Base-by-base conservation (phyloP, 495 filamentous ascomycete genomes). In the Penicillium bovifimosum region DNA sequence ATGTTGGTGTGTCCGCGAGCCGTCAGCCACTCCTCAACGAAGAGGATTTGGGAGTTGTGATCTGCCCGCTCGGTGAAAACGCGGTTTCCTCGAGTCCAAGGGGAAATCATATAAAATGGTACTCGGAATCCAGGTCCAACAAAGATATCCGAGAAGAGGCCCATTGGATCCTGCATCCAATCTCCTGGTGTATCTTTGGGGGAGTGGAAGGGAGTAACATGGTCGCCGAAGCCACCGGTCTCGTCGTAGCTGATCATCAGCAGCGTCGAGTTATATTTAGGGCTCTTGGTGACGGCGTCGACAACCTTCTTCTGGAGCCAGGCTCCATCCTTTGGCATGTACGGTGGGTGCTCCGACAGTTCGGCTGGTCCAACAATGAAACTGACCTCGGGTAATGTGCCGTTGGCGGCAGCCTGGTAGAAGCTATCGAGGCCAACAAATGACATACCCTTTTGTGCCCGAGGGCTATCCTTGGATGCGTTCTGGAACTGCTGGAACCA, bases 41-140 rank as follows among this genome's bases (percentile, higher is more conserved):
- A 82, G 40, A 77, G 57, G 31, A 82, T 79, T 58, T 80, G 79
- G 4, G 76, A 80, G 62, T 76, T 80, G 58, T 82, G 79, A 58
- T 82, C 79, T 31, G 74, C 73, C 28, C 76, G 71, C 62, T 80
- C 79, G 17, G 75, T 77, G 60, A 80, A 80, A 4, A 82, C 77
- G 9, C 72, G 68, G 47, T 68, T 72, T 41, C 77, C 77, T 27
- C 79, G 74, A 13, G 79, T 80, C 79, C 79, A 82, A 0, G 79
- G 79, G 0, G 75, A 78, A 49, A 82, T 61, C 61, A 82, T 79
- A 60, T 76, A 76, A 58, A 80, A 79, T 0, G 79, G 79, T 6
- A 80, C 67, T 13, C 79, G 73, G 60, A 80, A 73, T 4, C 71
- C 71, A 34, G 79, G 79, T 7, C 79, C 79, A 14, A 69, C 65